phyloP scores from a whole-genome alignment of 257 asterid species.

The Solanum lignicaule region DNA sequence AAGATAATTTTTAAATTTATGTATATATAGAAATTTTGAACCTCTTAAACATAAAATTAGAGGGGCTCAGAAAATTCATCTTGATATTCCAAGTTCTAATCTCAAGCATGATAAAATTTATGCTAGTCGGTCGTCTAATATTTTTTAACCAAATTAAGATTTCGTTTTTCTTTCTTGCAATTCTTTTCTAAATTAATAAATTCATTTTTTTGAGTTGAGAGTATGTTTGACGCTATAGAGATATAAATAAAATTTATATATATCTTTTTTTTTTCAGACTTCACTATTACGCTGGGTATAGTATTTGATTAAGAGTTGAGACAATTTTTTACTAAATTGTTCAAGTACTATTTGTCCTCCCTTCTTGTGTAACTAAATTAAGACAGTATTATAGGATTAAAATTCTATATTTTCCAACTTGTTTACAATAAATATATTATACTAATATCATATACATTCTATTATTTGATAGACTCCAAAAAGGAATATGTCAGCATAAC shows the following conservation, averaged over 20 bases:
- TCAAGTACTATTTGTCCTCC: background rate
- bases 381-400: background rate
- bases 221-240: too few species aligned
- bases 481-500: background rate
- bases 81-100: background rate
- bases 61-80: background rate
- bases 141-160: background rate
- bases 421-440: background rate
- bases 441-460: background rate
- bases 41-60: background rate
- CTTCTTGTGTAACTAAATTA: background rate
- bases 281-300: too few species aligned
- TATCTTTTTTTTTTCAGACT: too few species aligned
- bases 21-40: background rate
- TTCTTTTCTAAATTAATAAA: background rate
- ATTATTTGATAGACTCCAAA: background rate
- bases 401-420: background rate
- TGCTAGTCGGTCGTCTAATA: background rate
- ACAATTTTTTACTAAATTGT: background rate
- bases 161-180: background rate
- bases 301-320: background rate
- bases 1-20: too few species aligned
- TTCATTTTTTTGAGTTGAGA: too few species aligned
- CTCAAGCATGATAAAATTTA: too few species aligned
- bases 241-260: too few species aligned